Evolutionary conservation across 2,329 filamentous ascomycete species (phyloP).

Genomic region (Cordyceps javanica): DNA sequence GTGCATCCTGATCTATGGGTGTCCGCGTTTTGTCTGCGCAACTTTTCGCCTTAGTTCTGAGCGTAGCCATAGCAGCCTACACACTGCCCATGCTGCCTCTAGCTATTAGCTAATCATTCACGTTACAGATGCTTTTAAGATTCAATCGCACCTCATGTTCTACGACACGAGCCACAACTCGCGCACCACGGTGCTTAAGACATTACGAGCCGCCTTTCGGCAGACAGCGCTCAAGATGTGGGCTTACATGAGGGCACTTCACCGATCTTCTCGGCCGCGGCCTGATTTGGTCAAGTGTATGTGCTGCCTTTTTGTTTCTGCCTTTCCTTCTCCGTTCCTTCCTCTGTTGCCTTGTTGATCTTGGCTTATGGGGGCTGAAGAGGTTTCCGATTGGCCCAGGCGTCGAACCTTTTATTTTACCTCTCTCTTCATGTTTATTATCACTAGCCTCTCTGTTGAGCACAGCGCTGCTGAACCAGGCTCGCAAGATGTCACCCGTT

Average conservation of each 20-base stretch:
- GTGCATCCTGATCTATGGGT: too few relatives aligned
- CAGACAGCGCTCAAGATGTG: conserved; percentile 74
- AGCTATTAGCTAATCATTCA: not conserved
- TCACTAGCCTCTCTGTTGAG: not conserved
- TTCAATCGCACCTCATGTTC: conserved; percentile 79
- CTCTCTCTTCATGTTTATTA: not conserved
- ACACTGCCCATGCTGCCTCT: not conserved
- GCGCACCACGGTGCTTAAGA: conserved; percentile 59
- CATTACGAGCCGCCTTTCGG: conserved; percentile 66
- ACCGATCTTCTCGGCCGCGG: conserved; percentile 48
- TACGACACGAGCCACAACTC: conserved; percentile 77
- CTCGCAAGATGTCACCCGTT: too few relatives aligned
- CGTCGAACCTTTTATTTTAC: not conserved
- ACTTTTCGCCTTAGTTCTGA: too few relatives aligned
- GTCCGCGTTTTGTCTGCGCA: too few relatives aligned
- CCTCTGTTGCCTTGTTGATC: not conserved
- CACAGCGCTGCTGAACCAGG: too few relatives aligned
- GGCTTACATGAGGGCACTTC: conserved; percentile 56
- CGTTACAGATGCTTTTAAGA: conserved; percentile 60
- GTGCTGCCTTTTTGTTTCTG: conserved; percentile 21
- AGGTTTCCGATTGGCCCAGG: not conserved
- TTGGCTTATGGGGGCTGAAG: not conserved
- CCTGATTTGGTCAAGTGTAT: conserved; percentile 57
- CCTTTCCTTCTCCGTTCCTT: not conserved
- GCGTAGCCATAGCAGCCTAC: too few relatives aligned